These are phyloP conservation scores for Phellopilus nigrolimitatus DNA, from an alignment of 1,284 basidiomycete species.

Conservation along the genomic window DNA sequence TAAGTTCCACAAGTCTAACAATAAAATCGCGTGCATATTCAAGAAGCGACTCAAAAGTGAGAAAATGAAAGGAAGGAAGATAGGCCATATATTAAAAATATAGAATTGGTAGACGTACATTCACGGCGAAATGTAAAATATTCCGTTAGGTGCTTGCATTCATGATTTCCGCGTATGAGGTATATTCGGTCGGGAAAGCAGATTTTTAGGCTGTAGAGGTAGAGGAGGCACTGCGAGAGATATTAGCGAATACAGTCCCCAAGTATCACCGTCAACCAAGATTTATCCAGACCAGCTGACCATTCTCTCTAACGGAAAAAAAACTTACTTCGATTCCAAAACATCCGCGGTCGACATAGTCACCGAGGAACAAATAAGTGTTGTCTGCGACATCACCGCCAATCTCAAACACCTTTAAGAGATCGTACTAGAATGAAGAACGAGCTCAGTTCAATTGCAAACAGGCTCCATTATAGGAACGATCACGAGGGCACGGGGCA, in stretches of 20 bases:
- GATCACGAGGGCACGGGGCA: constrained; percentile 21
- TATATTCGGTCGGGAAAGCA: constrained; percentile 89
- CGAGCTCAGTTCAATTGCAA: constrained; percentile 4
- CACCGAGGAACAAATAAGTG: constrained; percentile 93
- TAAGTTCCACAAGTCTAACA: no score
- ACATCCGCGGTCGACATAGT: constrained; percentile 97
- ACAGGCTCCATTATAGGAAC: not conserved
- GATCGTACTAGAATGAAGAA: constrained; percentile 70
- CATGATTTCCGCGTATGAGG: constrained; percentile 94
- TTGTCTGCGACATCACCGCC: constrained; percentile 88
- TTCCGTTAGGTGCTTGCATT: constrained; percentile 94
- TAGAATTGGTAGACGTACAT: constrained; percentile 56
- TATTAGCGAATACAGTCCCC: no score
- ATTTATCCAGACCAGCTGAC: no score
- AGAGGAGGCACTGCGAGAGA: constrained; percentile 67
- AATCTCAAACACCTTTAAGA: constrained; percentile 98
- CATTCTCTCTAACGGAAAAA: constrained; percentile 19
- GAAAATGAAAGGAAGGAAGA: not conserved
- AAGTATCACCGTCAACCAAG: no score
- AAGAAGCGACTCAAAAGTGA: not conserved
- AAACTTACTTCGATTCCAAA: constrained; percentile 85
- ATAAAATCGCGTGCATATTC: not conserved
- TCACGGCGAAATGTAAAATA: constrained; percentile 98
- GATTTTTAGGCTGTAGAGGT: constrained; percentile 90
- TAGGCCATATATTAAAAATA: constrained; percentile 24